These are phyloP conservation scores for Nephelium lappaceum DNA, from an alignment of 345 rosid species.

Conservation along the genomic window DNA sequence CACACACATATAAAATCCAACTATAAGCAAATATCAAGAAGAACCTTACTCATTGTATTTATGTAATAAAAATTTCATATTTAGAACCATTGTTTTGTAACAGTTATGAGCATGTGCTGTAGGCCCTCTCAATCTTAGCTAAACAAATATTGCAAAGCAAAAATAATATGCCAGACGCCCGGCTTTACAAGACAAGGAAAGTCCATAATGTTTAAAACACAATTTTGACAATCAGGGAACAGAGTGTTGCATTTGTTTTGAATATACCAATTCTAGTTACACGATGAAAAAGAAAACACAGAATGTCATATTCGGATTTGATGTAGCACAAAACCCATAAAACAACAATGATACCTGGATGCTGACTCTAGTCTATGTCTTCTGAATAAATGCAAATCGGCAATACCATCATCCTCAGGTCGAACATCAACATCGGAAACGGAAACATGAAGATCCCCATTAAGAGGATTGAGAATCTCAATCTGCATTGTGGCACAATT, in stretches of 20 bases:
- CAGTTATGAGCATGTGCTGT: too few relatives aligned
- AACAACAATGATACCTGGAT: conserved; percentile 42
- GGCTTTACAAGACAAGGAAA: background rate
- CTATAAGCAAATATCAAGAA: background rate
- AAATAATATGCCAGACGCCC: background rate
- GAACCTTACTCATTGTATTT: background rate
- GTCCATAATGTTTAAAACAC: background rate
- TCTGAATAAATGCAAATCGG: conserved; percentile 72
- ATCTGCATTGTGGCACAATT: conserved; percentile 40
- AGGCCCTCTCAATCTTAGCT: too few relatives aligned
- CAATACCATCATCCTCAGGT: conserved; percentile 58
- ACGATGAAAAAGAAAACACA: background rate
- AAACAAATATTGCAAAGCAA: background rate
- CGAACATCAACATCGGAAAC: conserved; percentile 42
- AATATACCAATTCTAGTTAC: background rate
- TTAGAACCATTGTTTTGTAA: background rate
- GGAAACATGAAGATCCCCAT: conserved; percentile 50
- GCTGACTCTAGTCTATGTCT: conserved; percentile 40
- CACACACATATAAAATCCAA: background rate
- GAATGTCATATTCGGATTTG: background rate
- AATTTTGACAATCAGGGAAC: too few relatives aligned
- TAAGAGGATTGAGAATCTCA: conserved; percentile 72
- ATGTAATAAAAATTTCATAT: background rate
- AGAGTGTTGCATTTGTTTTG: background rate
- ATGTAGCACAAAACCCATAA: background rate